Evolutionary conservation across 768 basidiomycete genomes (phyloP), one percentile per base, ranked within the genome.

Genomic region (Dioszegia hungarica): DNA sequence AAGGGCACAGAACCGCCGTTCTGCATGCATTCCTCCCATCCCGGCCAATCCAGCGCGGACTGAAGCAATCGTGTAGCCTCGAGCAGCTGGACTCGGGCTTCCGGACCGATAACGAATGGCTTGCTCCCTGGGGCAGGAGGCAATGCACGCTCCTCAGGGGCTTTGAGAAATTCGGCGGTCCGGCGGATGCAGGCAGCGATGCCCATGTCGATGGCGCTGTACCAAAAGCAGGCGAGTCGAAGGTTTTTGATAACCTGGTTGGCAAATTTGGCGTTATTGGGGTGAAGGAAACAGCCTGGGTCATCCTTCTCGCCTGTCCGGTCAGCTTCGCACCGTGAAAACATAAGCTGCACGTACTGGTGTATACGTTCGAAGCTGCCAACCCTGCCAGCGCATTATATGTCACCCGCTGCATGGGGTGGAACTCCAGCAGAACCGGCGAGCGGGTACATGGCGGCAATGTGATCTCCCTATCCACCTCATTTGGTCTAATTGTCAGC

Each of bases 171-270:
- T 44, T n/a, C 9, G n/a, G 40, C 37, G 2, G 62, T 66, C 3
- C 64, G 57, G 5, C 43, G 41, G 0, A 68, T 34, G 44, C 53
- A 60, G 1, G 37, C 61, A 0, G 31, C 56, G 19, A 47, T 47
- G 17, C 55, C 70, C 58, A 68, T 66, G 0, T 57, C 54, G 12
- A 19, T 45, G 15, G 64, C 56, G 4, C 67, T 62, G 39, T 63
- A 68, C 72, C 72, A 74, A 38, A 67, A 68, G 48, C 63, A 66
- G 3, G 72, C 67, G 17, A 68, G 51, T 45, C 66, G 67, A 3
- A 74, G 54, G 47, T 74, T 74, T 31, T 39, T 34, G 41, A 71
- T 55, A n/a, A 67, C 67, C 39, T 60, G 59, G 39, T 61, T 55
- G 52, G 66, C 56, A 4, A 57, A 25, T 9, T 60, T 49, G 8